Base-by-base conservation (phyloP, 768 basidiomycete genomes). In the Psilocybe subaeruginosa region DNA sequence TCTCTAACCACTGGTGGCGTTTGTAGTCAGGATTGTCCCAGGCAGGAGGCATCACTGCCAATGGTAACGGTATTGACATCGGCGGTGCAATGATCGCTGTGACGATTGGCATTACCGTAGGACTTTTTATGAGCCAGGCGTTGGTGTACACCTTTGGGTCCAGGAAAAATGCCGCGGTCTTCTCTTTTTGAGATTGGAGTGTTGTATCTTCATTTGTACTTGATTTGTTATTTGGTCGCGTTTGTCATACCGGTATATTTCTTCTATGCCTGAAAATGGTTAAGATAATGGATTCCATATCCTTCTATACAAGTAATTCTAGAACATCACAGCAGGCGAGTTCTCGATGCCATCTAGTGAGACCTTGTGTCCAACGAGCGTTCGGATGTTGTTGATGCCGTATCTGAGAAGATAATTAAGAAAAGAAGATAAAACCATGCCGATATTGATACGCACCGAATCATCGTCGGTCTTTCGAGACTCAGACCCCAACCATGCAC, bases 381-480 rank as follows among this genome's bases (percentile, higher is more conserved):
- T 95, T 66, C 97, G 82, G 68, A 99, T 99, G 73, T 99, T 99
- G 74, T 88, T 96, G 72, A 99, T 96, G 17, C 94, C 95, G 75
- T 99, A 99, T 52, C 95, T 96, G 23, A 67, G 12, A 55, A 52
- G 58, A 51, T 14, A 54, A 45, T 47, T 53, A 27, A 63, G 29
- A 50, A 45, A 30, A 54, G 35, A 39, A 27, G 23, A 37, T 54
- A 49, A 8, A 54, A 33, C 23, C 12, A 39, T 39, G 41, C 8
- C 14, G 8, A 9, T 52, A 47, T 39, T 30, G 9, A 37, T 58
- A 54, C 88, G 66, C 66, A 94, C 93, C 95, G 87, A 77, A 99
- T 99, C 97, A 99, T 99, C 0, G 97, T 99, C 16, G 97, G 97
- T 62, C 97, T 80, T 78, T 99, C 97, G 30, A 99, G 79, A 69